Evolutionary conservation across 1,284 basidiomycete species (phyloP).

Genomic region (Ceratobasidium theobromae): DNA sequence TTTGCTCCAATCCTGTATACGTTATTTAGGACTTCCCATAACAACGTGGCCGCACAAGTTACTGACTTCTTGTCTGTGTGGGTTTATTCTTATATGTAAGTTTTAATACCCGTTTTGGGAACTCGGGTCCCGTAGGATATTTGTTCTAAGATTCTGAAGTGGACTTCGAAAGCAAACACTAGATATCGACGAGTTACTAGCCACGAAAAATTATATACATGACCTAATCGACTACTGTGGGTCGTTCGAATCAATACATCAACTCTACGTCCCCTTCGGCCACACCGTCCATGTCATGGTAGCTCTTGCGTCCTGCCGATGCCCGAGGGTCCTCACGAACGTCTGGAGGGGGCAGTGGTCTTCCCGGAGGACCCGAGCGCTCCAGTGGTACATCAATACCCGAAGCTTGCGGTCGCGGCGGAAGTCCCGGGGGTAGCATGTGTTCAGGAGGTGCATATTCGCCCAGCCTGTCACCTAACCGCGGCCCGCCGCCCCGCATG

Average conservation of each 20-base stretch:
- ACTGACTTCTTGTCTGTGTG: not conserved
- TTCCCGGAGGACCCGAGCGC: slow-evolving; percentile 45
- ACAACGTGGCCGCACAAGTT: not conserved
- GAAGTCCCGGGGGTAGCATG: slow-evolving; percentile 64
- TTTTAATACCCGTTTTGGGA: not conserved
- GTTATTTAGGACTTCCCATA: not conserved
- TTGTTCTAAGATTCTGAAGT: too few species aligned
- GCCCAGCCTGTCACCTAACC: slow-evolving; percentile 73
- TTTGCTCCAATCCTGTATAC: not conserved
- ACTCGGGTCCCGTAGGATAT: too few species aligned
- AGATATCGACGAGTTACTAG: slow-evolving; percentile 20
- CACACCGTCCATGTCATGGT: slow-evolving; percentile 85
- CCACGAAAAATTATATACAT: slow-evolving; percentile 28
- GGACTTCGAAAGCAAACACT: not conserved
- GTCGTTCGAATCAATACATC: slow-evolving; percentile 37
- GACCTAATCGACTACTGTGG: not conserved
- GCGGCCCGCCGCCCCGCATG: slow-evolving; percentile 42
- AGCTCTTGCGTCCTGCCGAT: slow-evolving; percentile 78
- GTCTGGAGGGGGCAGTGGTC: slow-evolving; percentile 68
- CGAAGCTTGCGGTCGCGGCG: slow-evolving; percentile 66
- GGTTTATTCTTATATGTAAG: not conserved
- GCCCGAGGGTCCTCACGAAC: slow-evolving; percentile 85
- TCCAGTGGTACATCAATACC: slow-evolving; percentile 21
- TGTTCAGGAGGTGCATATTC: slow-evolving; percentile 60
- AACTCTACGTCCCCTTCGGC: slow-evolving; percentile 76